Evolutionary conservation across 176 grass and related monocot genomes (phyloP), one percentile per base, ranked within the genome.

Genomic region (Carex pumila): DNA sequence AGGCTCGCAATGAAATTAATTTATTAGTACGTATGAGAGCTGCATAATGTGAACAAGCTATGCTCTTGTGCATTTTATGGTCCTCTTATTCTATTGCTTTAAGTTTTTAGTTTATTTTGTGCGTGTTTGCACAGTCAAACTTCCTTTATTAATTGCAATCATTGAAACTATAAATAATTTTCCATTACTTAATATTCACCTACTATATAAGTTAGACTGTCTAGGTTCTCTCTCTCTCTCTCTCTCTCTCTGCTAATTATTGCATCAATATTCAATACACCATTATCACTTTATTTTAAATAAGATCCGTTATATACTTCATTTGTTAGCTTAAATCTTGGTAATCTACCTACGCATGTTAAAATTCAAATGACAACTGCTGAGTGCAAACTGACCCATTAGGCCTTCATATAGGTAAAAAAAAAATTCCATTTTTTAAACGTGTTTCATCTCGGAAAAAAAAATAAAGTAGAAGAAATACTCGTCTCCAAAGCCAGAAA

Each of bases 271-370:
- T 13, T 32, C 56, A 78, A 52, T 78, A 57, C 25, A 1, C 73
- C 8, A 34, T 10, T 78, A 18, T 55, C 52, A 6, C 52, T 57
- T 78, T 57, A 55, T 78, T 74, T 53, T 30, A 12, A 12, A 52
- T 22, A 53, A 74, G n/a, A 52, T 11, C 70, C 70, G 39, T 47
- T 25, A 73, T 57, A 56, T 22, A 56, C 73, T 56, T 34, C 34
- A 63, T 43, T 78, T 47, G 59, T 63, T 65, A 63, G 61, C 56
- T 81, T 25, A 81, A n/a, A 65, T 65, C 9, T 79, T 65, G 79
- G 61, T 81, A 47, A 81, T 81, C 79, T 81, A 49, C 17, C 59
- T 65, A 81, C 4, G 79, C 31, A 65, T 11, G 41, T 15, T 43
- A 65, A 81, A 43, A 21, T 79, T 65, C 39, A 45, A 39, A 39